phyloP scores from a whole-genome alignment of 257 asterid species.

The Parsonsia alboflavescens region DNA sequence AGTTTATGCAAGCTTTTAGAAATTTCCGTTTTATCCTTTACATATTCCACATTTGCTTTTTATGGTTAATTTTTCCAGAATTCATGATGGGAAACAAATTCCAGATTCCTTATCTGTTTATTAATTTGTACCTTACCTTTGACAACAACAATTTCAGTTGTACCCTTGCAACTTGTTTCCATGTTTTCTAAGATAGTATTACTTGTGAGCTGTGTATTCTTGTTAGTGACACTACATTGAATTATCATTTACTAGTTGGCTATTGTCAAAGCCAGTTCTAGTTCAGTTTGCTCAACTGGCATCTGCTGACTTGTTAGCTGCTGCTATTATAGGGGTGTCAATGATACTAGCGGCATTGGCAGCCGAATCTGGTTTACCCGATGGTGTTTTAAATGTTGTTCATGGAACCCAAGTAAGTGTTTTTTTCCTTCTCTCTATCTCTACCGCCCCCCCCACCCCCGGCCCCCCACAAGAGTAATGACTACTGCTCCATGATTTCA shows the following conservation, averaged over 20 bases:
- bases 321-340: slow-evolving; percentile 32
- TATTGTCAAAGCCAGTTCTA: not conserved
- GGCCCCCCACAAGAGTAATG: not conserved
- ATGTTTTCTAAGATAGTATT: not conserved
- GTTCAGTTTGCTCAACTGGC: not conserved
- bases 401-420: slow-evolving; percentile 38
- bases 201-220: not conserved
- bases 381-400: slow-evolving; percentile 42
- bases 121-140: not conserved
- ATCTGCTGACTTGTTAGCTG: not conserved
- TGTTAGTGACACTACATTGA: not conserved
- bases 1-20: not conserved
- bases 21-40: not conserved
- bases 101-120: not conserved
- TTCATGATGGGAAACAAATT: not conserved
- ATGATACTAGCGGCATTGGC: slow-evolving; percentile 44
- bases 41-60: not conserved
- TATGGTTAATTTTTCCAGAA: not conserved
- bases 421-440: not conserved
- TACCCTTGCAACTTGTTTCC: not conserved
- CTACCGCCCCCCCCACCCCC: too few species aligned
- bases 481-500: not conserved
- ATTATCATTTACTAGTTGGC: not conserved
- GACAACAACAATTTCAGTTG: not conserved
- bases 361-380: slow-evolving; percentile 47